A percentile compares a stretch with the other conserved stretches of the same genome.
Evolutionary conservation across 1,139 yeast species (phyloP).

Genomic region (Citeromyces siamensis): DNA sequence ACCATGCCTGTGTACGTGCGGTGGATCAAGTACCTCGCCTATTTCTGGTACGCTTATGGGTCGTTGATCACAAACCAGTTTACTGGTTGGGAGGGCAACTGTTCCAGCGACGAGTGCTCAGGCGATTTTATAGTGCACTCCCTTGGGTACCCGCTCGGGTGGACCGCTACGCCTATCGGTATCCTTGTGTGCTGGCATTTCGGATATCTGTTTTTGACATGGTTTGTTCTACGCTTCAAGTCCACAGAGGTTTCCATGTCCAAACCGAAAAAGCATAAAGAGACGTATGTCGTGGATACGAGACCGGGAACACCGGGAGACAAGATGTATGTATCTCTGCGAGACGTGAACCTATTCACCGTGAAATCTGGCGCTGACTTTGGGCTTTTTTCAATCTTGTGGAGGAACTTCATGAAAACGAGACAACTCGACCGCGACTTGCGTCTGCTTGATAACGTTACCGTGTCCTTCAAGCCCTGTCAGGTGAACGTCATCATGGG

Average conservation of each 20-base stretch:
- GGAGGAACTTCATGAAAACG: not conserved
- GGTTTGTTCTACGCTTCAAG: constrained; percentile 26
- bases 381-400: constrained; percentile 6
- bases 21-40: constrained; percentile 62
- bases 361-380: constrained; percentile 1
- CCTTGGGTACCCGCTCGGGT: constrained; percentile 42
- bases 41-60: constrained; percentile 64
- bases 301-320: not conserved
- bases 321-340: not conserved
- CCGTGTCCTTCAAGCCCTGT: constrained; percentile 43
- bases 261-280: constrained; percentile 14
- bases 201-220: constrained; percentile 35
- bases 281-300: not conserved
- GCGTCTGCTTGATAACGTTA: constrained; percentile 26
- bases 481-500: constrained; percentile 68
- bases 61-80: constrained; percentile 49
- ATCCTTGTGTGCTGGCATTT: constrained; percentile 43
- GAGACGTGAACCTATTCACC: constrained; percentile 5
- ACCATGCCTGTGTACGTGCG: constrained; percentile 72
- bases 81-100: constrained; percentile 42
- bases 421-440: constrained; percentile 4
- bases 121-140: constrained; percentile 38
- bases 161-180: constrained; percentile 50
- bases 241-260: constrained; percentile 38
- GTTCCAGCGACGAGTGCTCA: constrained; percentile 18